Conservation (phyloP, 2,329 filamentous ascomycete species). For the Diaporthe velutina region DNA sequence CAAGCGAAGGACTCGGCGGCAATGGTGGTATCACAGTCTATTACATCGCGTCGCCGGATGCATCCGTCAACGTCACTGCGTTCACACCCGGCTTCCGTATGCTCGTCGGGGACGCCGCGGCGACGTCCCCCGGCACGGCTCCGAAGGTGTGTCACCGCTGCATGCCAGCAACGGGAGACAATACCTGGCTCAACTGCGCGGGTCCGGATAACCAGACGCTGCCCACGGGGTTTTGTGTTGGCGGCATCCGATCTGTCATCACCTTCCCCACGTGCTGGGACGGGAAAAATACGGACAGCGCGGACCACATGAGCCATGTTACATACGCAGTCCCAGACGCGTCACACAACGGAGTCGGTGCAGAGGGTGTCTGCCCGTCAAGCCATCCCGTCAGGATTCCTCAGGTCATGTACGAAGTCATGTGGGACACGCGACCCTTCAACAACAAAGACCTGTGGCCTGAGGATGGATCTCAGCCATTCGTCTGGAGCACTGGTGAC, state of each 20-base stretch:
- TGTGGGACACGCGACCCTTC: slow-evolving; percentile 45
- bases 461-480: slow-evolving; percentile 49
- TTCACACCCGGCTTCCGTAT: slow-evolving; percentile 59
- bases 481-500: slow-evolving; percentile 48
- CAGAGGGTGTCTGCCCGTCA: slow-evolving; percentile 45
- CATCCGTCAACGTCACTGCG: slow-evolving; percentile 47
- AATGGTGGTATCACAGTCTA: slow-evolving; percentile 55
- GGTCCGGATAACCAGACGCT: slow-evolving; percentile 54
- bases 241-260: slow-evolving; percentile 48
- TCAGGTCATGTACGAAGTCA: slow-evolving; percentile 46
- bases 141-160: slow-evolving; percentile 51
- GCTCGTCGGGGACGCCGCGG: slow-evolving; percentile 54
- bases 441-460: slow-evolving; percentile 40
- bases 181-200: slow-evolving; percentile 43
- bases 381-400: slow-evolving; percentile 46
- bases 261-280: slow-evolving; percentile 61
- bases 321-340: slow-evolving; percentile 55
- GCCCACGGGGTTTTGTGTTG: slow-evolving; percentile 49
- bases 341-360: slow-evolving; percentile 56
- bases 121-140: slow-evolving; percentile 44
- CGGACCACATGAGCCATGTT: slow-evolving; percentile 58
- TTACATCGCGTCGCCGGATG: slow-evolving; percentile 44
- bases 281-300: slow-evolving; percentile 61
- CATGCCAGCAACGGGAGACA: slow-evolving; percentile 49
- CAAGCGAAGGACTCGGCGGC: slow-evolving; percentile 55